Evolutionary conservation across 306 rosid species (phyloP), one percentile per base, ranked within the genome.

Genomic region (Quercus rubra): DNA sequence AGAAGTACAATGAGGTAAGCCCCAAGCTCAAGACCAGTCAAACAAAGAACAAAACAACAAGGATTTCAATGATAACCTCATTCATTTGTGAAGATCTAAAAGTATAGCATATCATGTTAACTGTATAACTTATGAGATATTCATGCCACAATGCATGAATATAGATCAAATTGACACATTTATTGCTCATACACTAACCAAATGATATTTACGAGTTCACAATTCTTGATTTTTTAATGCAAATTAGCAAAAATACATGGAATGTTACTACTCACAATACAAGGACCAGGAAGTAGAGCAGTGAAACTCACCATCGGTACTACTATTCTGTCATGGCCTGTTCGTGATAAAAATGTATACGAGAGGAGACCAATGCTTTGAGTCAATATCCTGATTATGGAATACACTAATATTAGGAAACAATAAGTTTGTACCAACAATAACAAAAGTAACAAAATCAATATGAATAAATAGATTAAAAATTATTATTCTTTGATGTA

Each of bases 311-410:
- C 99, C 98, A 91, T 92, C 43, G 98, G 99, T 46, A 95, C 99
- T 71, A 91, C 89, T 78, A 95, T 95, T 88, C 97, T 89, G 86
- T 95, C 94, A 78, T 84, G 90, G 69, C 83, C 89, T 70, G 89
- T 79, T 73, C 19, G 89, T 41, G 70, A 83, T 92, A 95, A 88
- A 86, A 87, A 95, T 27, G 99, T 89, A 70, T 90, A 93, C 19
- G 99, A 95, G 30, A 95, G 93, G 86, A 95, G 98, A 85, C 99
- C 98, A 76, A 93, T 88, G 85, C 97, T 92, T 86, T 90, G 97
- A 78, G 96, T 95, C 89, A 81, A 71, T 80, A 81, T 79, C 91
- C 99, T 95, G 90, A 70, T 78, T 83, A 84, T 78, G 33, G 68
- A 31, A 67, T 14, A 74, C 82, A 80, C 43, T 71, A 70, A 74